Base-by-base conservation (phyloP, 192 early-diverging fungal genomes). In the Coemansia furcata region DNA sequence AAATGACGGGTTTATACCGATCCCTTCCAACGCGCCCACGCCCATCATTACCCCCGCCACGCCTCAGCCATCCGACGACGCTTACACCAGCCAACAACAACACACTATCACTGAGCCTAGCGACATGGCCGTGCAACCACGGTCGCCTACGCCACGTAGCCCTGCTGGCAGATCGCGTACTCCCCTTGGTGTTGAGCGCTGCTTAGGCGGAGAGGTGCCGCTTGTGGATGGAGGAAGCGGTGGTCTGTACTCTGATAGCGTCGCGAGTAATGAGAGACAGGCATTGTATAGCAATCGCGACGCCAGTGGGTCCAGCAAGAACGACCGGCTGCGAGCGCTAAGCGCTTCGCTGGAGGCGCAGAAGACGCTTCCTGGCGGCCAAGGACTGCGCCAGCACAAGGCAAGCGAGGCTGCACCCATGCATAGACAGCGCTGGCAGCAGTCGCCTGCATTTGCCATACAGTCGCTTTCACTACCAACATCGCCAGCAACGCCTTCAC, bases 381-480 rank as follows among this genome's bases (percentile, higher is more conserved):
- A 21, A 21, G 58, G 58, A 9, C n/a, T 38, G 58, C 58, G 33
- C 1, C 32, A 70, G 68, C 32, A 46, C 52, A 7, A 11, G 40
- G 19, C 30, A 40, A 8, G 21, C 3, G 23, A 40, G 39, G 17
- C 60, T 49, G 23, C 32, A 32, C 33, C 67, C 67, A n/a, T 37
- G 55, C 52, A 60, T 38, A 60, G 39, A 3, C 58, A 60, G 17
- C 36, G 33, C 58, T 38, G 58, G 58, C 58, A 60, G 33, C 36
- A 38, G 58, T 60, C 36, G 58, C 43, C 71, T 39, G 29, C 60
- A 39, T 63, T 46, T 10, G 49, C 26, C 21, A 21, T 36, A 54
- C 47, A 42, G 52, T 54, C 70, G 49, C 64, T 47, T 21, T 61
- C 70, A 35, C 49, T 65, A 59, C 58, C 58, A 11, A 59, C 60